These are phyloP conservation scores for Mycosphaerella sp. DNA, from an alignment of 2,329 filamentous ascomycete genomes.

Conservation along the genomic window DNA sequence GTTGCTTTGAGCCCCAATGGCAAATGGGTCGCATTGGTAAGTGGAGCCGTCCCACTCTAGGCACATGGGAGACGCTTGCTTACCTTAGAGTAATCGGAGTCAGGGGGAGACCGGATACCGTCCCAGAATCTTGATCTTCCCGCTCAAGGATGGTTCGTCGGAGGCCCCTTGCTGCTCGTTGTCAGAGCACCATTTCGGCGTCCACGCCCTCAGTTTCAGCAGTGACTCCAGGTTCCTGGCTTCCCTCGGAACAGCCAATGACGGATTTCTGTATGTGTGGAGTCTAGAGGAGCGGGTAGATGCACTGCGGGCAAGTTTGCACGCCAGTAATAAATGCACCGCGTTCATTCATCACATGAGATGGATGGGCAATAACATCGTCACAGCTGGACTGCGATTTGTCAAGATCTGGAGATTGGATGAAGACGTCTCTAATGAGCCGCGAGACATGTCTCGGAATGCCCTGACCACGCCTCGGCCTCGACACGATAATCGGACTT, in stretches of 20 bases:
- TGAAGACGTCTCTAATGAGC: constrained; percentile 42
- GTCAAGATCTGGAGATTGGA: constrained; percentile 90
- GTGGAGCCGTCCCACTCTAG: too few species aligned
- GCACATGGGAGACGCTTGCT: too few species aligned
- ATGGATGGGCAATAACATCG: constrained; percentile 77
- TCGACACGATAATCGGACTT: constrained; percentile 31
- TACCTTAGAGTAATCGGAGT: too few species aligned
- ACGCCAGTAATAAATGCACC: constrained; percentile 89
- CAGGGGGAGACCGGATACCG: constrained; percentile 85
- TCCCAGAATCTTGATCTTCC: constrained; percentile 85
- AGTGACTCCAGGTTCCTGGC: constrained; percentile 79
- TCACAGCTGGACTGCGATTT: constrained; percentile 85
- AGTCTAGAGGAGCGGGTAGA: constrained; percentile 76
- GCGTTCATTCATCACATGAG: constrained; percentile 78
- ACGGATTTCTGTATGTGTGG: constrained; percentile 93
- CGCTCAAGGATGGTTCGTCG: constrained; percentile 65
- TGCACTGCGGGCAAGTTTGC: constrained; percentile 57
- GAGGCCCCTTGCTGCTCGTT: constrained; percentile 80
- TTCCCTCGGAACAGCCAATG: constrained; percentile 80
- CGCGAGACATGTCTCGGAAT: constrained; percentile 16
- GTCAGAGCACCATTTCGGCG: constrained; percentile 83
- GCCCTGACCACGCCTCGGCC: constrained; percentile 26
- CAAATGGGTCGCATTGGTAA: constrained; percentile 68
- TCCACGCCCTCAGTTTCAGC: constrained; percentile 84
- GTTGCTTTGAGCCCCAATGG: constrained; percentile 83